A percentile compares a stretch with the other conserved stretches of the same genome.
phyloP scores from a whole-genome alignment of 2,329 filamentous ascomycete genomes.

The Thielaviopsis populi region DNA sequence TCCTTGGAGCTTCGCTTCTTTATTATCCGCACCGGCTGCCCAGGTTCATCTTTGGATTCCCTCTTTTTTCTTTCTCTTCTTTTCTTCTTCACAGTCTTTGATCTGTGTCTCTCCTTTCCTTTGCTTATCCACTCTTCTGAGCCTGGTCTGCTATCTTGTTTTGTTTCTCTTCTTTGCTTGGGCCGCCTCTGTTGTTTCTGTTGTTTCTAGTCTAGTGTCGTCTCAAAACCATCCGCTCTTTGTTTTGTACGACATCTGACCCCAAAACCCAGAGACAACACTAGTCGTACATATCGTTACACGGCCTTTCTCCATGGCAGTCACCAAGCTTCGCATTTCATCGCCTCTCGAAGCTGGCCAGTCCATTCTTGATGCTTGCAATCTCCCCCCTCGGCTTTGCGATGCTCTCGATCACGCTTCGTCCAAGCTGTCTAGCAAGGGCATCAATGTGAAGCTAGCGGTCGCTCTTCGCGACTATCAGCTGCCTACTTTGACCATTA shows the following conservation, averaged over 20 bases:
- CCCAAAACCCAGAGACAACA: background rate
- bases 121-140: background rate
- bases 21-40: background rate
- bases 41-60: background rate
- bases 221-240: constrained; percentile 3
- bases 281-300: constrained; percentile 8
- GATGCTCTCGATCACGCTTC: constrained; percentile 45
- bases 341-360: constrained; percentile 47
- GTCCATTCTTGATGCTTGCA: constrained; percentile 42
- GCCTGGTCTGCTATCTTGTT: background rate
- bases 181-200: background rate
- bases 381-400: constrained; percentile 39
- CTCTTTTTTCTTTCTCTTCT: background rate
- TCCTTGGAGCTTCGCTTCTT: background rate
- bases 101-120: constrained; percentile 9
- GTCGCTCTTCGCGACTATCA: constrained; percentile 42
- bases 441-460: constrained; percentile 41
- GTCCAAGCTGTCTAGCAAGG: constrained; percentile 38
- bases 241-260: constrained; percentile 14
- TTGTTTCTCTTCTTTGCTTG: constrained; percentile 4
- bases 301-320: constrained; percentile 25
- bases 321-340: constrained; percentile 42
- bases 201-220: background rate
- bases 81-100: constrained; percentile 11
- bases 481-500: constrained; percentile 24